Base-by-base conservation (phyloP, 805 yeast genomes). In the Wickerhamiella alocasiicola region DNA sequence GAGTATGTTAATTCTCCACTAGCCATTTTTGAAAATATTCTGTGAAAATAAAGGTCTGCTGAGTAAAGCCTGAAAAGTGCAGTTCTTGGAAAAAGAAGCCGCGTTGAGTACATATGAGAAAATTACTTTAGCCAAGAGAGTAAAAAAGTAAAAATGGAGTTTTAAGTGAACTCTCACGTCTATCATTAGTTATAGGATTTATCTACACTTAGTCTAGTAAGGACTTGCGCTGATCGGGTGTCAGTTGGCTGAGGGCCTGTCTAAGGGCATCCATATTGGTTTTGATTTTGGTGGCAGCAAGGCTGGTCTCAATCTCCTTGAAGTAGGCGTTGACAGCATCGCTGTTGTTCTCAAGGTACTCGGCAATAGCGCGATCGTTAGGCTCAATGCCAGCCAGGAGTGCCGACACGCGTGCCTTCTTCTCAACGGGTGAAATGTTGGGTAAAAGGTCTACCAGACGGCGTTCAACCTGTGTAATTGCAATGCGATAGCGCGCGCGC, bases 401-500 rank as follows among this genome's bases (percentile, higher is more conserved):
- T 2, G 44, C 48, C 25, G 36, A 30, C 4, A 50, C 21, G 15
- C 41, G 44, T 9, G 39, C 42, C 11, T 43, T 32, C 13, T 38
- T 24, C 44, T 44, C 50, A 17, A 26, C 7, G 23, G 27, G 21
- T 15, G 44, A 15, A 15, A 31, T 32, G 13, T 17, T 31, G 11
- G 45, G 43, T 26, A 26, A 33, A 18, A 41, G 31, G 3, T 27
- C 38, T 11, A 17, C 29, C 17, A 41, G 20, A 20, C 40, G 24
- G 57, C 33, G 62, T 39, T 65, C 65, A 40, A 88, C 67, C 63
- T 84, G 83, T 62, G 83, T 94, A 65, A 91, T 98, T 59, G 81
- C 78, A 62, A 91, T 68, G 62, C 95, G 83, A 66, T 98, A 80
- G 67, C 96, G 82, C 47, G 84, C 74, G 64, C 99, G 78, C 98